Base-by-base conservation (phyloP, 805 yeast species). In the Clavispora santaluciae region DNA sequence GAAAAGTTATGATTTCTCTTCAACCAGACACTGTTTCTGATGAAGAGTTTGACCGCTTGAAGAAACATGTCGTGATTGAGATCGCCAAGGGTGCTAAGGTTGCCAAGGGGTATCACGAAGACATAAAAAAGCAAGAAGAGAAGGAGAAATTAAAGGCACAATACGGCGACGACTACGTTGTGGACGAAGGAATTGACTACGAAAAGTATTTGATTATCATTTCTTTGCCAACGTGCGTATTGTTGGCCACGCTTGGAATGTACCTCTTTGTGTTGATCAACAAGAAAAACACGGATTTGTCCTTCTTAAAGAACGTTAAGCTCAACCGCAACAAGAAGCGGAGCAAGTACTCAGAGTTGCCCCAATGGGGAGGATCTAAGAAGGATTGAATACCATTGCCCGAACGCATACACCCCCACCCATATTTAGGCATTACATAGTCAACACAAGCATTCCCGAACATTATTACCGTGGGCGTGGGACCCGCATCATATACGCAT, bases 11-110 rank as follows among this genome's bases (percentile, higher is more conserved):
- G 37, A 63, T 88, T 31, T 70, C 90, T 3, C 72, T 88, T 36
- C 96, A 89, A 61, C 91, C 95, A 1, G 83, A 79, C 40, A 68
- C 67, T 34, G 69, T 81, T 15, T 54, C 68, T 3, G 88, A 82
- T 57, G 86, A 81, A 3, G 90, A 82, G 2, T 83, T 83, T 55
- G 82, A 78, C 45, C 65, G 77, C 11, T 46, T 77, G 47, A 57
- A 60, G 10, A 60, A 68, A 60, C 47, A 64, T 47, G 41, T 75
- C 49, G 66, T 75, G 6, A 63, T 76, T 38, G 73, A 65, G 41
- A 60, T 78, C 43, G 66, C 67, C 34, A 68, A 76, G 49, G 79
- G 81, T 17, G 75, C 84, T 3, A 56, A 71, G 33, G 78, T 85
- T 13, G 64, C 71, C 36, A 78, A 75, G 48, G 73, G 66, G 35